phyloP scores from a whole-genome alignment of 1,139 yeast genomes.

The Pichia sp. region DNA sequence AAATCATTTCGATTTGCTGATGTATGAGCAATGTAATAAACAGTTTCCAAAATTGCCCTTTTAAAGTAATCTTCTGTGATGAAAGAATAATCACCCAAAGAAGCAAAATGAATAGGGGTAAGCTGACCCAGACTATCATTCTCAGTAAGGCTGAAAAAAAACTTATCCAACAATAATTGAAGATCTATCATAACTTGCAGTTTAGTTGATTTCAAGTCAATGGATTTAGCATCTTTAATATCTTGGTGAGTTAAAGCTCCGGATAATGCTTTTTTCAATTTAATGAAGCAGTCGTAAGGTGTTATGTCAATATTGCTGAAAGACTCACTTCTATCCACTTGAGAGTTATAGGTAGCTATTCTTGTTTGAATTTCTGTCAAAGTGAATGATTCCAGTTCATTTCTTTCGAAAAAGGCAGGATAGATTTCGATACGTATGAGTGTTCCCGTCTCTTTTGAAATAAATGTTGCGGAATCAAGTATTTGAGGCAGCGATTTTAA shows the following conservation, averaged over 20 bases:
- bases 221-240: constrained; percentile 47
- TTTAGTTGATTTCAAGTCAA: constrained; percentile 44
- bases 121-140: constrained; percentile 30
- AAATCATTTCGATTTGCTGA: constrained; percentile 8
- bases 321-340: constrained; percentile 45
- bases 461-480: constrained; percentile 42
- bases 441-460: constrained; percentile 41
- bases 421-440: constrained; percentile 42
- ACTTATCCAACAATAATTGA: constrained; percentile 43
- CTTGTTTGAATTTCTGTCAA: constrained; percentile 38
- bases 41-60: constrained; percentile 43
- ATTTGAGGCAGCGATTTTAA: constrained; percentile 30
- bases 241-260: constrained; percentile 53
- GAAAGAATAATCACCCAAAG: constrained; percentile 21
- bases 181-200: constrained; percentile 57
- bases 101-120: constrained; percentile 55
- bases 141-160: constrained; percentile 41
- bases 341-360: constrained; percentile 33
- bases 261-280: constrained; percentile 54
- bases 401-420: constrained; percentile 36
- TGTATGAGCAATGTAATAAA: constrained; percentile 28
- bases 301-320: constrained; percentile 50
- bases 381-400: constrained; percentile 39
- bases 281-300: constrained; percentile 44
- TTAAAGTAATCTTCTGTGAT: constrained; percentile 39